These are phyloP conservation scores for Arachnomyces sp. DNA, from an alignment of 2,329 filamentous ascomycete species.

Conservation along the genomic window DNA sequence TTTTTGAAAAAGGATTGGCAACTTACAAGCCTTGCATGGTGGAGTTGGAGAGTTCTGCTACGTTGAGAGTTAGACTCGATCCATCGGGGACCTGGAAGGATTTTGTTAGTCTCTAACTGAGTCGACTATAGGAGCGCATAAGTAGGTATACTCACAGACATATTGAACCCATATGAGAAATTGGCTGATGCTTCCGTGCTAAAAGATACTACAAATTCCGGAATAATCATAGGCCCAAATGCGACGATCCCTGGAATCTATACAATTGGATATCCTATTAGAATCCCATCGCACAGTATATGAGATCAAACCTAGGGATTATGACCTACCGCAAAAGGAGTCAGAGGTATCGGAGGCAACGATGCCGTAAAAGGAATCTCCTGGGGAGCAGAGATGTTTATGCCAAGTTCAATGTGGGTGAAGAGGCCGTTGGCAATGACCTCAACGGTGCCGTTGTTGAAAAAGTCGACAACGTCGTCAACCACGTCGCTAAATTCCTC, in stretches of 20 bases:
- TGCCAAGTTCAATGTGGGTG: slow-evolving; percentile 14
- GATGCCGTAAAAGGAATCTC: slow-evolving; percentile 11
- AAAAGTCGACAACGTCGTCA: slow-evolving; percentile 11
- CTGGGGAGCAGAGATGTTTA: slow-evolving; percentile 9
- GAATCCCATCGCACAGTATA: not conserved
- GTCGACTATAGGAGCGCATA: too few species aligned
- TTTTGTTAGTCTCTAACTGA: too few species aligned
- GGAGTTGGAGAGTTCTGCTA: slow-evolving; percentile 11
- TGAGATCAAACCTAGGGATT: not conserved
- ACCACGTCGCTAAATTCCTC: slow-evolving; percentile 5
- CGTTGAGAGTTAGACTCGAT: slow-evolving; percentile 12
- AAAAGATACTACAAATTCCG: slow-evolving; percentile 10
- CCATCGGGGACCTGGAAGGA: slow-evolving; percentile 12
- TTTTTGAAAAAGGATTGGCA: not conserved
- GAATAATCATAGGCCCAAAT: slow-evolving; percentile 13
- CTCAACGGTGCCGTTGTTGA: slow-evolving; percentile 14
- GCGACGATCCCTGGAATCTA: slow-evolving; percentile 16
- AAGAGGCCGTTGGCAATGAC: slow-evolving; percentile 12
- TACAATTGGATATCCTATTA: not conserved
- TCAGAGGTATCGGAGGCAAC: slow-evolving; percentile 15
- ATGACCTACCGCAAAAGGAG: slow-evolving; percentile 14
- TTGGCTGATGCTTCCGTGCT: slow-evolving; percentile 8
- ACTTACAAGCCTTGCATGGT: slow-evolving; percentile 27
- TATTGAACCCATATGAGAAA: slow-evolving; percentile 16
- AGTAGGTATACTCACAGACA: slow-evolving; percentile 10